Evolutionary conservation across 2,329 filamentous ascomycete species (phyloP).

Genomic region (Rhynchosporium secalis): DNA sequence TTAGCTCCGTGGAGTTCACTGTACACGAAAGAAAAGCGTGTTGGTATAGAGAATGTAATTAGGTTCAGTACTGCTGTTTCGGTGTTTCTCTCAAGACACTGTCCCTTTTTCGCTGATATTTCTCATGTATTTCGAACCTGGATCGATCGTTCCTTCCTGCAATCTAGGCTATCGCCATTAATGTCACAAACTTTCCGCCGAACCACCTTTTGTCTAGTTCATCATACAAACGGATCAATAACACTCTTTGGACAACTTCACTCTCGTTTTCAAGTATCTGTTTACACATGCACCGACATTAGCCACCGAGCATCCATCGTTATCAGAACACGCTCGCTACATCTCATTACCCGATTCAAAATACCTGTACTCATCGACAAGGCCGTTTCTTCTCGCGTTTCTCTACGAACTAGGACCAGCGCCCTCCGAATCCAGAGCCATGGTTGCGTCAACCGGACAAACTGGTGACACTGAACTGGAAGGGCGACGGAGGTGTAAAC

Average conservation of each 20-base stretch:
- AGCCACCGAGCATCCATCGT: not conserved
- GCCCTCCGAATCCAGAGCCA: not conserved
- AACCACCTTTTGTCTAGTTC: not conserved
- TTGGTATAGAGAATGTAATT: conserved; percentile 20
- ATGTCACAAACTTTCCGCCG: not conserved
- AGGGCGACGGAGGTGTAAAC: no score
- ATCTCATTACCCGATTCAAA: not conserved
- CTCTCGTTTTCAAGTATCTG: not conserved
- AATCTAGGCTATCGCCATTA: not conserved
- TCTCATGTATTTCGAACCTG: not conserved
- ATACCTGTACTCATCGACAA: not conserved
- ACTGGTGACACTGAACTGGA: not conserved
- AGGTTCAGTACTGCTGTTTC: not conserved
- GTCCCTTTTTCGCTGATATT: not conserved
- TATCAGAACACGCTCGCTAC: not conserved
- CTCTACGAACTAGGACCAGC: not conserved
- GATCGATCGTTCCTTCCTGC: not conserved
- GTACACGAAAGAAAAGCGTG: conserved; percentile 23
- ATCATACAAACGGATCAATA: not conserved
- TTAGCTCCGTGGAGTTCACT: conserved; percentile 17
- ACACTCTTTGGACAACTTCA: not conserved
- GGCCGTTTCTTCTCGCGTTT: not conserved
- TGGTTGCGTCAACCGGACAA: not conserved
- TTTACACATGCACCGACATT: not conserved
- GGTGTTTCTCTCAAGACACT: not conserved